Evolutionary conservation across 164 flowering plant species (phyloP).

Genomic region (Liquidambar formosana): DNA sequence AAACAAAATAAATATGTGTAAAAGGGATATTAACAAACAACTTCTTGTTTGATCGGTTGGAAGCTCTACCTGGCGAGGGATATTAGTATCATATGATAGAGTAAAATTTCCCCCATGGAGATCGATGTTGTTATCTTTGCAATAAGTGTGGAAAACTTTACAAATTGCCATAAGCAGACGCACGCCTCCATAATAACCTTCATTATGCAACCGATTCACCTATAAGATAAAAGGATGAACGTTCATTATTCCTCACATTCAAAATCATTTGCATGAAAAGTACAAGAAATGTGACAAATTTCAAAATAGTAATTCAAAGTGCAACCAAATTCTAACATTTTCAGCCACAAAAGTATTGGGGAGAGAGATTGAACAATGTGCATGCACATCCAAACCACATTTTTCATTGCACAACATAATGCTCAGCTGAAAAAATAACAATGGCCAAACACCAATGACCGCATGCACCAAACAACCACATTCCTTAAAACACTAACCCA

Average conservation of each 20-base stretch:
- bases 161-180: constrained; percentile 91
- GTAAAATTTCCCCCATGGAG: constrained; percentile 64
- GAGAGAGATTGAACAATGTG: too few species aligned
- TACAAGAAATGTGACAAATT: neutral
- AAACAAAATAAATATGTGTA: neutral
- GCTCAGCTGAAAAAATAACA: too few species aligned
- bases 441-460: too few species aligned
- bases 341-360: neutral
- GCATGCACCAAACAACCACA: too few species aligned
- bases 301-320: neutral
- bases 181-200: constrained; percentile 96
- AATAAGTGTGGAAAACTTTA: constrained; percentile 66
- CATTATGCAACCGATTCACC: constrained; percentile 72
- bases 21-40: neutral
- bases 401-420: too few species aligned
- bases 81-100: constrained; percentile 90
- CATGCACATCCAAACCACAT: too few species aligned
- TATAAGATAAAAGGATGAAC: constrained; percentile 20
- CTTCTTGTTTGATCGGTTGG: neutral
- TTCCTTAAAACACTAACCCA: too few species aligned
- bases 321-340: neutral
- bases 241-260: neutral
- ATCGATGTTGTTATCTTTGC: constrained; percentile 62
- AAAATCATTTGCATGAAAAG: neutral
- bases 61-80: constrained; percentile 84